Evolutionary conservation across 2,329 filamentous ascomycete genomes (phyloP), one percentile per base, ranked within the genome.

Genomic region (Ceratocystis albifundus): DNA sequence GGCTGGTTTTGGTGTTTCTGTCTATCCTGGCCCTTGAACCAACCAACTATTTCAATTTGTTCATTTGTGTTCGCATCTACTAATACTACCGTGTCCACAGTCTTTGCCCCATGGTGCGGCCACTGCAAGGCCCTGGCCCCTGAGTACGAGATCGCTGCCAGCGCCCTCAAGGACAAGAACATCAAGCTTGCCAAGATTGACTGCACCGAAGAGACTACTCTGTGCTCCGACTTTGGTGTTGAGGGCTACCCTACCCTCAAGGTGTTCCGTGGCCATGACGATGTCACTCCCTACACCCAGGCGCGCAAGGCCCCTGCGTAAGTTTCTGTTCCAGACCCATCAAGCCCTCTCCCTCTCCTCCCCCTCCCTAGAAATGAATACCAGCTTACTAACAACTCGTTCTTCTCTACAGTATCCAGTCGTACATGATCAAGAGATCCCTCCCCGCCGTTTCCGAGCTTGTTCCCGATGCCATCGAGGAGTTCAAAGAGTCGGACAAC

Each of bases 161-260:
- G 89, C 36, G 82, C 85, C 41, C 82, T 95, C 70, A 93, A 92
- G 83, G 88, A 90, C 78, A 94, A 93, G 85, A 83, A 88, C 76
- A 93, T 94, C 78, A 84, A 83, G 74, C 82, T 95, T 66, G 88
- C 83, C 77, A 94, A 95, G 85, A 79, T 95, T 72, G 93, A 96
- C 82, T 97, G 94, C 84, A 97, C 93, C 74, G 91, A 89, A 76
- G 90, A 99, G 82, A 80, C 86, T 70, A 90, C 96, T 44, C 88
- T 99, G 71, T 99, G 94, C 85, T 84, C 91, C 77, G 81, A 84
- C 72, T 89, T 89, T 73, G 92, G 90, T 69, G 92, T 99, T 55
- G 91, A 97, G 82, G 94, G 94, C 71, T 99, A 99, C 83, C 94
- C 94, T 69, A 99, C 94, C 71, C 85, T 99, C 75, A 99, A 97